Evolutionary conservation across 805 yeast genomes (phyloP).

Genomic region (Wickerhamiella cacticola): DNA sequence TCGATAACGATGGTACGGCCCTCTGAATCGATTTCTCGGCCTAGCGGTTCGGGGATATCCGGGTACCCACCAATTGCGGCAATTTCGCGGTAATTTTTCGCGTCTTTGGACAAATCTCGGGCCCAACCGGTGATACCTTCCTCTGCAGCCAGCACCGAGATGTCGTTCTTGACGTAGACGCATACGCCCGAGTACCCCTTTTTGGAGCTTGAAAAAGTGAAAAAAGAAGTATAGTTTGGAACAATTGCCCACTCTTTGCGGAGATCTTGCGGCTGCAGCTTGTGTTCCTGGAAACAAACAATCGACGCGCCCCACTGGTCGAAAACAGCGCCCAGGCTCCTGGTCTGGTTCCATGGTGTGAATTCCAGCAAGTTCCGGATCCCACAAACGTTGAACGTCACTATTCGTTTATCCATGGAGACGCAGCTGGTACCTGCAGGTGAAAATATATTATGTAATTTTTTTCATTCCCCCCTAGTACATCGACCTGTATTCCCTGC

Average conservation of each 20-base stretch:
- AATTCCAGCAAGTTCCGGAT: constrained; percentile 66
- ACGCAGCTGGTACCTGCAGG: neutral
- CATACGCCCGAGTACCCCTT: constrained; percentile 93
- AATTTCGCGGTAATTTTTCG: constrained; percentile 16
- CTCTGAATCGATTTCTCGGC: constrained; percentile 53
- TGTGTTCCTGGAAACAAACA: constrained; percentile 78
- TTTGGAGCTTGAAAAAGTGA: constrained; percentile 52
- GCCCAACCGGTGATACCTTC: constrained; percentile 77
- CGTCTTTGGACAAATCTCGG: constrained; percentile 11
- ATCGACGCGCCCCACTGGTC: constrained; percentile 50
- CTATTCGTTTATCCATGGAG: constrained; percentile 3
- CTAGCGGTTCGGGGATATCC: constrained; percentile 30
- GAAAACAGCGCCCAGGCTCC: constrained; percentile 30
- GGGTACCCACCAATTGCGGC: constrained; percentile 71
- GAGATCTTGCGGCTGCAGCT: constrained; percentile 43
- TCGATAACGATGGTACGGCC: constrained; percentile 76
- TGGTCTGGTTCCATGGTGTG: constrained; percentile 62
- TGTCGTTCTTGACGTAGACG: constrained; percentile 45
- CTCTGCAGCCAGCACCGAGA: constrained; percentile 62
- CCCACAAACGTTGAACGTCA: constrained; percentile 70
- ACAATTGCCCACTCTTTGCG: constrained; percentile 40
- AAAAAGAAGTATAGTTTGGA: constrained; percentile 48
- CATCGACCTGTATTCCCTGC: constrained; percentile 1
- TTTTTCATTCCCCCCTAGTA: constrained; percentile 11
- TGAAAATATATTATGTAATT: constrained; percentile 14